Conservation (phyloP, 1,284 basidiomycete species). For the Flammula alnicola region DNA sequence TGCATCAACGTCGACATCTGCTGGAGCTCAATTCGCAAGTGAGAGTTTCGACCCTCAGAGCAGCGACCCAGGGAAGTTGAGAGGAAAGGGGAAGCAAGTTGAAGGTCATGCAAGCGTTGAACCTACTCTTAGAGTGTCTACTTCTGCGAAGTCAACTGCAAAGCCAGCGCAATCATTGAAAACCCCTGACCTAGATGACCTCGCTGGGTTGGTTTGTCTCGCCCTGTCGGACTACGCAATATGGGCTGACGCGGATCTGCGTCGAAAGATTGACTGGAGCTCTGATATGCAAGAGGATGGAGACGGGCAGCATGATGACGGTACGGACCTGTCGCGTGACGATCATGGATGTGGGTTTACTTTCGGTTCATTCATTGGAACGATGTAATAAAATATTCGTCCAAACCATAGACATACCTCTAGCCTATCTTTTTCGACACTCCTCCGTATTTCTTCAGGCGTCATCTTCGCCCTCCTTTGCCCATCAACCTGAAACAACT, state of each 20-base stretch:
- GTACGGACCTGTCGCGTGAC: slow-evolving; percentile 19
- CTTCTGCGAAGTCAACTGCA: not conserved
- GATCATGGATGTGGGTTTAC: slow-evolving; percentile 63
- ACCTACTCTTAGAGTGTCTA: not conserved
- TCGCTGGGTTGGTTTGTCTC: slow-evolving; percentile 52
- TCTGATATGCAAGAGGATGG: slow-evolving; percentile 4
- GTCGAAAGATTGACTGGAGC: slow-evolving; percentile 46
- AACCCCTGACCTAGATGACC: slow-evolving; percentile 40
- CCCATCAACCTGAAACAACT: slow-evolving; percentile 45
- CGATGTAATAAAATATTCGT: not conserved
- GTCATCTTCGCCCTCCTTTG: slow-evolving; percentile 15
- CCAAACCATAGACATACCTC: slow-evolving; percentile 56
- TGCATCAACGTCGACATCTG: slow-evolving; percentile 2
- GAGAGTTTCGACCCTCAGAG: slow-evolving; percentile 10
- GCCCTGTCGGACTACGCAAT: slow-evolving; percentile 69
- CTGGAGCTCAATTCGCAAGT: slow-evolving; percentile 22
- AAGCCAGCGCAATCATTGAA: not conserved
- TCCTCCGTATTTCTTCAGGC: slow-evolving; percentile 36
- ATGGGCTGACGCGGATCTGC: slow-evolving; percentile 60
- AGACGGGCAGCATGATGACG: not conserved
- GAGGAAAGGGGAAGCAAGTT: not conserved
- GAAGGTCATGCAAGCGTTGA: not conserved
- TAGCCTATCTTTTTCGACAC: slow-evolving; percentile 53
- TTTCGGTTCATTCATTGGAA: slow-evolving; percentile 21
- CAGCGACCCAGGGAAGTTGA: not conserved